Evolutionary conservation across 1,139 yeast species (phyloP), one percentile per base, ranked within the genome.

Genomic region (Saccharomyces hybrid): DNA sequence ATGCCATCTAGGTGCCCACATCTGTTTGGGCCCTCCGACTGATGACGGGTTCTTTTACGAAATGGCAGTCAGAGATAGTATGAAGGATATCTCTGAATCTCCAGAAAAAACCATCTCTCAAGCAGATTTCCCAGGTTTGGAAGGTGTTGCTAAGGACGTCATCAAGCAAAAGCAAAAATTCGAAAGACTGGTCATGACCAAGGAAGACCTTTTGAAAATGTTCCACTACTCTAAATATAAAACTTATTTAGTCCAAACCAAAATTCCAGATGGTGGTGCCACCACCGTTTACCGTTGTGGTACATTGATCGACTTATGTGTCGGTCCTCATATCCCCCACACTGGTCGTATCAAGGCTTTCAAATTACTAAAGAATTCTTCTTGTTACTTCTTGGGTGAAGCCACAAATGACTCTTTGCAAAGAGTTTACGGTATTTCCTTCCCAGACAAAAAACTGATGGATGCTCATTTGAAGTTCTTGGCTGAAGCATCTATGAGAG

Each of bases 251-350:
- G 91, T 95, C 65, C 75, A 79, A 61, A 87, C 88, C 64, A 93
- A 95, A 78, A 82, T 95, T 61, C 96, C 98, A 60, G 99, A 95
- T 73, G 96, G 96, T 48, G 90, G 96, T 50, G 83, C 96, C 51
- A 84, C 98, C 65, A 93, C 99, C 50, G 98, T 95, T 49, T 95
- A 95, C 78, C 84, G 97, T 77, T 93, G 98, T 77, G 99, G 99
- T 66, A 90, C 96, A 50, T 82, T 95, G 73, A 93, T 95, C 67
- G 99, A 95, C 75, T 81, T 95, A 73, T 95, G 99, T 81, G 80
- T 88, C 58, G 99, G 99, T 64, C 99, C 99, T 52, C 99, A 95
- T 71, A 87, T 95, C 62, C 97, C 98, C 58, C 96, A 93, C 75
- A 90, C 99, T 49, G 99, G 99, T 60, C 86, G 88, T 72, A 89